Percentiles rank a stretch among this genome's conserved stretches.
Evolutionary conservation across 441 rosid species (phyloP).

Genomic region (Capsella rubella): DNA sequence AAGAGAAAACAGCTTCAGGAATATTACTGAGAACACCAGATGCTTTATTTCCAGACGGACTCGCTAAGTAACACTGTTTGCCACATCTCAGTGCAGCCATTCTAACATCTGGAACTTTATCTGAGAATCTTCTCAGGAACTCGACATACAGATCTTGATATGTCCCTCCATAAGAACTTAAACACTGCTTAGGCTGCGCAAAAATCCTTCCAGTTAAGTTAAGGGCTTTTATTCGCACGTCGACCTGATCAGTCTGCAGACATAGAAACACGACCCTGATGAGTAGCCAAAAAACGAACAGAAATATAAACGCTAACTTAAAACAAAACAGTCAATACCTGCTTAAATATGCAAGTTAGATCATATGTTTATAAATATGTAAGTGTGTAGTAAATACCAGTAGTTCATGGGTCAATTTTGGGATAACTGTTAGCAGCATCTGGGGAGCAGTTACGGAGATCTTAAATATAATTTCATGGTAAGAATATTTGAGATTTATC

Average conservation of each 20-base stretch:
- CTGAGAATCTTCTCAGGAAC: constrained; percentile 88
- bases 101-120: constrained; percentile 94
- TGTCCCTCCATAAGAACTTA: constrained; percentile 48
- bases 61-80: constrained; percentile 72
- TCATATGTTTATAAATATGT: constrained; percentile 30
- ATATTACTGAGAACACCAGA: constrained; percentile 71
- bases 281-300: constrained; percentile 29
- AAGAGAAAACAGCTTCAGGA: constrained; percentile 21
- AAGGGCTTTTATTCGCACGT: constrained; percentile 91
- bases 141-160: constrained; percentile 74
- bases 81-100: constrained; percentile 75
- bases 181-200: constrained; percentile 60
- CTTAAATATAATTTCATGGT: constrained; percentile 80
- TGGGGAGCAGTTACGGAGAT: constrained; percentile 82
- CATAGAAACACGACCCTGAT: constrained; percentile 43
- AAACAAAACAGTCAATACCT: constrained; percentile 15
- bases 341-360: constrained; percentile 19
- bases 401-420: constrained; percentile 81
- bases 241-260: constrained; percentile 92
- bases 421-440: constrained; percentile 79
- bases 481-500: constrained; percentile 76
- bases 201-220: constrained; percentile 81
- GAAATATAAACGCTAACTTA: constrained; percentile 12
- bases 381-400: constrained; percentile 53
- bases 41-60: constrained; percentile 66